A percentile compares a stretch with the other conserved stretches of the same genome.
Conservation (phyloP, 1,284 basidiomycete species). For the Malassezia nana region DNA sequence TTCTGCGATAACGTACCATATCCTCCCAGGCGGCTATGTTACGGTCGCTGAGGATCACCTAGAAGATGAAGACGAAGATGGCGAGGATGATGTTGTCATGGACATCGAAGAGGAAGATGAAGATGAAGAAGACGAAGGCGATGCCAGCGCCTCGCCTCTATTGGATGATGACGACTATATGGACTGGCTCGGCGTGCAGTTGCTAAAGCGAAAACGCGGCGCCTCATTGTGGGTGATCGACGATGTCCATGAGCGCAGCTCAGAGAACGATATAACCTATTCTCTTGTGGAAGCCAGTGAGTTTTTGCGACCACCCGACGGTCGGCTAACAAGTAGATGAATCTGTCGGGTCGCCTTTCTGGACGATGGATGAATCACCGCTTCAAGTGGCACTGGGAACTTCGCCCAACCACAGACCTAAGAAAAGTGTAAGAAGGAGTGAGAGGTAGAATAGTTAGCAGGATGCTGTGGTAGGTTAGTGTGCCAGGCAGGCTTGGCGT, state of each 20-base stretch:
- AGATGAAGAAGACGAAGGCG: slow-evolving; percentile 26
- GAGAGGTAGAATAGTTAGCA: not conserved
- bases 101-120: not conserved
- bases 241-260: slow-evolving; percentile 6
- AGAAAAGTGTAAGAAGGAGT: not conserved
- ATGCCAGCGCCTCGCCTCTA: slow-evolving; percentile 6
- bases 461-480: not conserved
- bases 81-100: not conserved
- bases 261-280: slow-evolving; percentile 1
- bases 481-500: not conserved
- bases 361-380: not conserved
- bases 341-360: not conserved
- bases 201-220: slow-evolving; percentile 20
- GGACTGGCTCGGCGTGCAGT: slow-evolving; percentile 31
- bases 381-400: not conserved
- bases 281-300: slow-evolving; percentile 13
- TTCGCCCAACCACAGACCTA: slow-evolving; percentile 5
- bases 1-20: slow-evolving; percentile 1
- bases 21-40: slow-evolving; percentile 11
- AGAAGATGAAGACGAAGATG: slow-evolving; percentile 13
- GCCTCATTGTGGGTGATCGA: slow-evolving; percentile 27
- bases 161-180: slow-evolving; percentile 25
- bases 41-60: slow-evolving; percentile 6
- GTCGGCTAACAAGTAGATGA: slow-evolving; percentile 7
- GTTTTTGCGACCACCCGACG: not conserved